Evolutionary conservation across 176 grass and related monocot genomes (phyloP).

Genomic region (Microstegium vimineum): DNA sequence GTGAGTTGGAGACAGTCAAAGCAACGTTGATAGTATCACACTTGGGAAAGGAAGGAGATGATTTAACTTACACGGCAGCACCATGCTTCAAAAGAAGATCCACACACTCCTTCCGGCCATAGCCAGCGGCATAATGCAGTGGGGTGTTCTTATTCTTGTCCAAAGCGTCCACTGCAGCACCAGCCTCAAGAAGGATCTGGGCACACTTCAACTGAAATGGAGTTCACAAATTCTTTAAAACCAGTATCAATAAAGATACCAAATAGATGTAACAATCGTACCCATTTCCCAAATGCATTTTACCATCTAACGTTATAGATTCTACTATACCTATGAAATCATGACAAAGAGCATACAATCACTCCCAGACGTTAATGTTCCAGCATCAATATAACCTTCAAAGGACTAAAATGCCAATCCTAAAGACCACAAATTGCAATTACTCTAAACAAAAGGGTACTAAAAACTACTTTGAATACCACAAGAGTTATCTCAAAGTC

Average conservation of each 20-base stretch:
- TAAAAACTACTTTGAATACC: background rate
- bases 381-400: background rate
- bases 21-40: background rate
- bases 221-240: background rate
- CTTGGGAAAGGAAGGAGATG: background rate
- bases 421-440: background rate
- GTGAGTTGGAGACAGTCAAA: slow-evolving; percentile 11
- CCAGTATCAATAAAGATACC: background rate
- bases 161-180: slow-evolving; percentile 67
- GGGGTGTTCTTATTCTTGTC: slow-evolving; percentile 97
- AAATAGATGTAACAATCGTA: background rate
- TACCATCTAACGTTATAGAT: background rate
- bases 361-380: background rate
- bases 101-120: slow-evolving; percentile 80
- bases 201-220: slow-evolving; percentile 67
- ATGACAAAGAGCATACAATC: background rate
- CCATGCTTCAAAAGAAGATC: slow-evolving; percentile 78
- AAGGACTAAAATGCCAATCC: background rate
- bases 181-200: slow-evolving; percentile 63
- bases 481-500: background rate
- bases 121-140: slow-evolving; percentile 83
- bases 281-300: background rate
- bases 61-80: slow-evolving; percentile 79
- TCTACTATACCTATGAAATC: background rate
- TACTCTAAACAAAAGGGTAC: background rate